Percentiles rank a stretch among this genome's conserved stretches.
These are phyloP conservation scores for Spathaspora boniae DNA, from an alignment of 805 yeast species.

Conservation along the genomic window DNA sequence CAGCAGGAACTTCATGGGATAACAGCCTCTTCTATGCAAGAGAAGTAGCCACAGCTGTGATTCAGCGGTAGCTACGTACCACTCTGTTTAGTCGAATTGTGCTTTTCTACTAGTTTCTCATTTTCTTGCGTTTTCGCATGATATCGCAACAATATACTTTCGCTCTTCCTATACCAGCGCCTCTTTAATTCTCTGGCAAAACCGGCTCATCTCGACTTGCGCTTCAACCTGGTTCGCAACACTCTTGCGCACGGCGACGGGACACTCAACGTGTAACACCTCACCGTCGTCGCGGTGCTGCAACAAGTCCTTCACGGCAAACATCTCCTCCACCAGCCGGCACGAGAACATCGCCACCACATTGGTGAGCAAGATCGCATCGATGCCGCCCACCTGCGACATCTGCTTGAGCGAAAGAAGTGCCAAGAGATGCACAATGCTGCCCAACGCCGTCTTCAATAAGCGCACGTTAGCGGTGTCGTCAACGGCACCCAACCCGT, in stretches of 20 bases:
- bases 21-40: neutral
- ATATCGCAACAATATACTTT: neutral
- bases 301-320: slow-evolving; percentile 2
- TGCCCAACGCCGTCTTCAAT: slow-evolving; percentile 1
- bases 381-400: neutral
- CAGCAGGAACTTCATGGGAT: neutral
- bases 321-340: neutral
- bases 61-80: too few species aligned
- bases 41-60: too few species aligned
- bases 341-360: neutral
- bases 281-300: slow-evolving; percentile 3
- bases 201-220: neutral
- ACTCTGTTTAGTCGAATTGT: too few species aligned
- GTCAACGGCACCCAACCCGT: neutral
- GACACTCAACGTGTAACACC: neutral
- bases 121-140: slow-evolving; percentile 1
- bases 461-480: neutral
- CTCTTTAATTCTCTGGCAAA: neutral
- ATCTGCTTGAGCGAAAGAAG: slow-evolving; percentile 5
- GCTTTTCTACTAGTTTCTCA: neutral
- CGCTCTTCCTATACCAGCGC: neutral
- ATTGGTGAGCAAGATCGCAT: slow-evolving; percentile 3
- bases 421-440: slow-evolving; percentile 7
- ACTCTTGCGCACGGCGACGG: neutral
- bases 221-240: neutral